These are phyloP conservation scores for Fusarium napiforme DNA, from an alignment of 2,329 filamentous ascomycete species.

Conservation along the genomic window DNA sequence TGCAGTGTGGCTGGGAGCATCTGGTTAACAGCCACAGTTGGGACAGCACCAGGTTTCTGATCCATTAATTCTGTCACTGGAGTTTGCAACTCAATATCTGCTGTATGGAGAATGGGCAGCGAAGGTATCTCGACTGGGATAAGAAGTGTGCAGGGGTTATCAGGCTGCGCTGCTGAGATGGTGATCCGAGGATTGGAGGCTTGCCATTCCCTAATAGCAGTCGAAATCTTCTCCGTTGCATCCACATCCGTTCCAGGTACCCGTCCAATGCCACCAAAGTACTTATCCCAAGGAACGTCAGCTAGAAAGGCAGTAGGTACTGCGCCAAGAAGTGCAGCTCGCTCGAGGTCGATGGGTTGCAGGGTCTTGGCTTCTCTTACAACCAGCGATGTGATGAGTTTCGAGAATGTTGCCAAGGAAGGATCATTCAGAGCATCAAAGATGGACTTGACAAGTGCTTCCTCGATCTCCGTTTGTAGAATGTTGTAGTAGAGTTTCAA, in stretches of 20 bases:
- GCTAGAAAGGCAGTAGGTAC: constrained; percentile 61
- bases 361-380: constrained; percentile 58
- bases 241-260: constrained; percentile 50
- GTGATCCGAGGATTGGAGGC: constrained; percentile 43
- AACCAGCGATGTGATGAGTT: constrained; percentile 58
- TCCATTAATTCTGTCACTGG: constrained; percentile 47
- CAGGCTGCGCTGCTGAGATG: constrained; percentile 37
- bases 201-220: constrained; percentile 50
- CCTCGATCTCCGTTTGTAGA: constrained; percentile 77
- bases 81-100: constrained; percentile 68
- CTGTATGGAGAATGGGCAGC: constrained; percentile 84
- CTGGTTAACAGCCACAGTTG: constrained; percentile 69
- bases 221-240: constrained; percentile 41
- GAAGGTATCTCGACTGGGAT: constrained; percentile 92
- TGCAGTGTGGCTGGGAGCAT: constrained; percentile 71
- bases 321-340: constrained; percentile 63
- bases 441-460: constrained; percentile 59
- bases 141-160: constrained; percentile 71
- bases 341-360: constrained; percentile 64
- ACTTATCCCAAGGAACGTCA: constrained; percentile 58
- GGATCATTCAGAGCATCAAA: constrained; percentile 52
- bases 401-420: constrained; percentile 58
- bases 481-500: constrained; percentile 81
- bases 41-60: constrained; percentile 49
- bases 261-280: constrained; percentile 62